A percentile compares a stretch with the other conserved stretches of the same genome.
Conservation (phyloP, 2,329 filamentous ascomycete species). For the Exophiala sp. region DNA sequence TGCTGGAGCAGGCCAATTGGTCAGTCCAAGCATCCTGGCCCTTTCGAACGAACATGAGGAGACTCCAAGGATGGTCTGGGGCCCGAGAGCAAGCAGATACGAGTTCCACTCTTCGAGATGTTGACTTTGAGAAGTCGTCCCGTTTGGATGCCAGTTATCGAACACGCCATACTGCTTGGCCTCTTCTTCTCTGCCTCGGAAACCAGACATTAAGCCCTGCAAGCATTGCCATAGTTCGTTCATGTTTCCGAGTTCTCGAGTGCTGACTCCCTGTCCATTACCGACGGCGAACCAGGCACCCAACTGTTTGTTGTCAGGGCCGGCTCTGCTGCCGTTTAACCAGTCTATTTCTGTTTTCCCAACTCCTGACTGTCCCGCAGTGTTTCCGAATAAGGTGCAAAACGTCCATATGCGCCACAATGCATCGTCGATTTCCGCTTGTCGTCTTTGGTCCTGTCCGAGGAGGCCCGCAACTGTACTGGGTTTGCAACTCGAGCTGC, state of each 20-base stretch:
- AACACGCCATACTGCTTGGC: slow-evolving; percentile 54
- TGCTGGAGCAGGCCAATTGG: slow-evolving; percentile 49
- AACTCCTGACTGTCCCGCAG: slow-evolving; percentile 52
- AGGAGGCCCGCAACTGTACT: slow-evolving; percentile 52
- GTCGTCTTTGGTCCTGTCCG: slow-evolving; percentile 41
- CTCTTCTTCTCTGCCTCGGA: slow-evolving; percentile 50
- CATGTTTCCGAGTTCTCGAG: slow-evolving; percentile 57
- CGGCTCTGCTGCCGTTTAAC: slow-evolving; percentile 52
- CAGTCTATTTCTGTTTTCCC: slow-evolving; percentile 57
- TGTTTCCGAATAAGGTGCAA: slow-evolving; percentile 55
- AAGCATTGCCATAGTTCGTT: slow-evolving; percentile 60
- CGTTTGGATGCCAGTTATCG: slow-evolving; percentile 33
- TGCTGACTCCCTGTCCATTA: slow-evolving; percentile 50
- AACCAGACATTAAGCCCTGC: slow-evolving; percentile 49
- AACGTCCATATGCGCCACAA: slow-evolving; percentile 63
- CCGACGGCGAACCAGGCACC: slow-evolving; percentile 53
- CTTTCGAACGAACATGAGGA: slow-evolving; percentile 45
- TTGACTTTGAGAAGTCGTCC: slow-evolving; percentile 42
- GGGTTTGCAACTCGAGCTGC: slow-evolving; percentile 51
- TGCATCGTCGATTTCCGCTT: slow-evolving; percentile 53
- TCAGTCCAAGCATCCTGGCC: slow-evolving; percentile 50
- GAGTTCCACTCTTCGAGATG: slow-evolving; percentile 58
- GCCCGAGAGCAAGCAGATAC: slow-evolving; percentile 55
- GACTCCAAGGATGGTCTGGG: slow-evolving; percentile 50
- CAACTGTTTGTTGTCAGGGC: slow-evolving; percentile 46